Evolutionary conservation across 148 eudicot species (phyloP), one percentile per base, ranked within the genome.

Genomic region (Simmondsia chinensis): DNA sequence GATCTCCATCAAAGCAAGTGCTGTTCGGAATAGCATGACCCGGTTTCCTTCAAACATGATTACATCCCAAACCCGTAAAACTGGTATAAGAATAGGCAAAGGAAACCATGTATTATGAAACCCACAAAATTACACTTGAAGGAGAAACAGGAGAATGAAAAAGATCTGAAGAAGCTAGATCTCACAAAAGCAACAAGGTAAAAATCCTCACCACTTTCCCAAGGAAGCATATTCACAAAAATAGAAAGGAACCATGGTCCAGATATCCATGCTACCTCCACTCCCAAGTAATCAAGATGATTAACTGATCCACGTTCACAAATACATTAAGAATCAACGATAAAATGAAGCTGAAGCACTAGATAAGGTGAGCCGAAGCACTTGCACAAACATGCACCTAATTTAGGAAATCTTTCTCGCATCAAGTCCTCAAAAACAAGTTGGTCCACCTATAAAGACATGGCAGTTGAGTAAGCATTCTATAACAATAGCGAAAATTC

Each of bases 1-100:
- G 55, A 89, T 56, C 63, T 89, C 97, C 97, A 89, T 84, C 35
- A 89, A 29, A 48, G 97, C 97, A 60, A 89, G 91, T 15, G 93
- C 93, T 50, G 87, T 75, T 43, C 97, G 97, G 39, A 84, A 89
- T 35, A 89, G 66, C 97, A 89, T 89, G 43, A 84, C 82, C 53
- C 97, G 97, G 35, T 78, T 89, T 59, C 97, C 97, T 72, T 89
- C 93, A 64, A 63, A 89, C 13, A 89, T 74, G 57, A 89, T 57
- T 43, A 89, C 97, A 68, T 89, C 97, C 97, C 97, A 89, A 41
- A 89, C 77, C 37, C 95, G 87, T 47, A 89, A 72, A 69, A 89
- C 97, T 89, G 72, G 36, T 65, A 48, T 16, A 13, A 58, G 25
- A 57, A 32, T 53, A 15, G 21, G 16, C 21, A 44, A 39, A 30